A percentile compares a stretch with the other conserved stretches of the same genome.
Conservation (phyloP, 2,329 filamentous ascomycete genomes). For the Trichoderma asperellum region DNA sequence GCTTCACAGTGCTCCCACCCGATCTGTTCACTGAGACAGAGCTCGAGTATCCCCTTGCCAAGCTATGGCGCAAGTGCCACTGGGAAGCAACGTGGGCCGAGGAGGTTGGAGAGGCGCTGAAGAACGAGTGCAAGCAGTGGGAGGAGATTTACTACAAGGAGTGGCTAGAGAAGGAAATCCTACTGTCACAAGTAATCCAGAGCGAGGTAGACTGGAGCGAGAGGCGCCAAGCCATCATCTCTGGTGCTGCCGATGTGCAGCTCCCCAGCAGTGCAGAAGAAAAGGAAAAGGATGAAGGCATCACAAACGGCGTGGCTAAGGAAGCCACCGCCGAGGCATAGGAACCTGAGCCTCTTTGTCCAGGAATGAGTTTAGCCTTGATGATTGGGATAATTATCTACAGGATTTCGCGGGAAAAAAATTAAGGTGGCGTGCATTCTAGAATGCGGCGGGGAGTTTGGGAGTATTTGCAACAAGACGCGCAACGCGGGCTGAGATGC, state of each 20-base stretch:
- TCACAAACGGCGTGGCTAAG: slow-evolving; percentile 33
- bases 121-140: slow-evolving; percentile 65
- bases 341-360: background rate
- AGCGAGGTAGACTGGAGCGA: slow-evolving; percentile 69
- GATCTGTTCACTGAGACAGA: slow-evolving; percentile 70
- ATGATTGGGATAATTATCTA: background rate
- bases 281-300: slow-evolving; percentile 37
- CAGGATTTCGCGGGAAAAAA: background rate
- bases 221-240: slow-evolving; percentile 59
- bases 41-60: slow-evolving; percentile 60
- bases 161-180: slow-evolving; percentile 78
- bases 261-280: slow-evolving; percentile 42
- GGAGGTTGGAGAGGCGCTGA: slow-evolving; percentile 66
- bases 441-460: slow-evolving; percentile 12
- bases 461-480: slow-evolving; percentile 8
- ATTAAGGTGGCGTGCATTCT: background rate
- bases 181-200: slow-evolving; percentile 72
- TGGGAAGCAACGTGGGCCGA: slow-evolving; percentile 75
- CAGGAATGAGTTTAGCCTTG: background rate
- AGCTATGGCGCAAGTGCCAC: slow-evolving; percentile 69
- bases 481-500: background rate
- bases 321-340: slow-evolving; percentile 3
- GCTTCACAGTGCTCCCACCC: slow-evolving; percentile 57
- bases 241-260: slow-evolving; percentile 51
- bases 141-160: slow-evolving; percentile 71